phyloP scores from a whole-genome alignment of 345 rosid species.

The Orychophragmus violaceus region DNA sequence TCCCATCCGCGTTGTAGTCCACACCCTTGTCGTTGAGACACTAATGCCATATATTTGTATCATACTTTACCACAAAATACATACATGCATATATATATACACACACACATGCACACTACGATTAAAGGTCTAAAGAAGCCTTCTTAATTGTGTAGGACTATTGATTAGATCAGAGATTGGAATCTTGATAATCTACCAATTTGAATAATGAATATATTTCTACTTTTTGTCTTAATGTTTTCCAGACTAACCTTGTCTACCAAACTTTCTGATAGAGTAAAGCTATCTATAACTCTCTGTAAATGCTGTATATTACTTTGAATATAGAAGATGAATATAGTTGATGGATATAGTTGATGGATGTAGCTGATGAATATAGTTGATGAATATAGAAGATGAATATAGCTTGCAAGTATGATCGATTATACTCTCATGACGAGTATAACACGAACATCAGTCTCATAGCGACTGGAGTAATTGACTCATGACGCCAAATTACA shows the following conservation, averaged over 20 bases:
- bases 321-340: too few relatives aligned
- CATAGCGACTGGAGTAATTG: too few relatives aligned
- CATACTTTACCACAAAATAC: not conserved
- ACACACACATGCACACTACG: slow-evolving; percentile 1
- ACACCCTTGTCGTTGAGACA: not conserved
- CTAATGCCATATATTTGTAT: not conserved
- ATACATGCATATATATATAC: not conserved
- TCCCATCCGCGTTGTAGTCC: not conserved
- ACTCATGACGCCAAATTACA: too few relatives aligned
- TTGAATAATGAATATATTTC: not conserved
- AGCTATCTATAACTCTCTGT: too few relatives aligned
- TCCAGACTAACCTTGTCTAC: not conserved
- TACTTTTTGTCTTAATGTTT: not conserved
- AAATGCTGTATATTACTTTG: too few relatives aligned
- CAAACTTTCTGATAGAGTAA: too few relatives aligned
- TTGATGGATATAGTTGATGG: too few relatives aligned
- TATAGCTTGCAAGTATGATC: too few relatives aligned
- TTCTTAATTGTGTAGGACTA: not conserved
- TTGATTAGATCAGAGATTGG: slow-evolving; percentile 1
- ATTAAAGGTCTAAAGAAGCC: not conserved
- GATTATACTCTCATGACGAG: too few relatives aligned
- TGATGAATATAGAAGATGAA: too few relatives aligned
- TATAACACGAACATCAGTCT: too few relatives aligned
- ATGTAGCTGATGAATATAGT: too few relatives aligned
- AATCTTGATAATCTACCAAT: not conserved